Evolutionary conservation across 495 filamentous ascomycete species (phyloP), one percentile per base, ranked within the genome.

Genomic region (Wilcoxina mikolae): DNA sequence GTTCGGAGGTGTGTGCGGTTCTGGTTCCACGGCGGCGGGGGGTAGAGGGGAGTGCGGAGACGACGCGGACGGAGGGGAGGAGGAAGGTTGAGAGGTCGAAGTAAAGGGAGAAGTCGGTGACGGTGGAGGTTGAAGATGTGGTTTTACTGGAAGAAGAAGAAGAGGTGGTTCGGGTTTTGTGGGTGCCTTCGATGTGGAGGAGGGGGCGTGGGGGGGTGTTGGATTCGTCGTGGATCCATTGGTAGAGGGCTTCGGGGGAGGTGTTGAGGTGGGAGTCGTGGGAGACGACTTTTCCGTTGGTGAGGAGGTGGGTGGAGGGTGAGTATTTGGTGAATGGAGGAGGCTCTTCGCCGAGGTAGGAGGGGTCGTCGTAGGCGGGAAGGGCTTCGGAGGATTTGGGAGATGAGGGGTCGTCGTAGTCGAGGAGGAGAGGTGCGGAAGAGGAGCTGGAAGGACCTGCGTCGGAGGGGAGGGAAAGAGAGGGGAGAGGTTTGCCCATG

Each of bases 1-100:
- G 20, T 5, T 22, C n/a, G 10, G 18, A 2, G 1, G 10, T 1
- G 5, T 35, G 7, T 20, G n/a, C 2, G 35, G 25, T 7, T 39
- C 51, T 2, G 35, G 51, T 1, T 24, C 12, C 10, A 15, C n/a
- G 11, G 11, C 27, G 23, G 17, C 39, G 20, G 11, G 24, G 2
- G 11, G 22, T 3, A 22, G 51, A 20, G 23, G 17, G 50, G 33
- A 56, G 44, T 0, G 50, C 29, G 33, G 47, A 31, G 7, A 57
- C 11, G 12, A 42, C 42, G 18, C 51, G 50, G 41, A 43, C 28
- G 18, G 38, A 17, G 5, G 42, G 28, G 25, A 58, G 48, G 1
- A 81, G 68, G 45, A 73, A 74, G 0, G 69, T 68, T 0, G 73
- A 72, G 33, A 82, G 60, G 22, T 76, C 71, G 45, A 79, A 62